A percentile compares a stretch with the other conserved stretches of the same genome.
These are phyloP conservation scores for Casuarina cunninghamiana DNA, from an alignment of 306 rosid genomes.

Conservation along the genomic window DNA sequence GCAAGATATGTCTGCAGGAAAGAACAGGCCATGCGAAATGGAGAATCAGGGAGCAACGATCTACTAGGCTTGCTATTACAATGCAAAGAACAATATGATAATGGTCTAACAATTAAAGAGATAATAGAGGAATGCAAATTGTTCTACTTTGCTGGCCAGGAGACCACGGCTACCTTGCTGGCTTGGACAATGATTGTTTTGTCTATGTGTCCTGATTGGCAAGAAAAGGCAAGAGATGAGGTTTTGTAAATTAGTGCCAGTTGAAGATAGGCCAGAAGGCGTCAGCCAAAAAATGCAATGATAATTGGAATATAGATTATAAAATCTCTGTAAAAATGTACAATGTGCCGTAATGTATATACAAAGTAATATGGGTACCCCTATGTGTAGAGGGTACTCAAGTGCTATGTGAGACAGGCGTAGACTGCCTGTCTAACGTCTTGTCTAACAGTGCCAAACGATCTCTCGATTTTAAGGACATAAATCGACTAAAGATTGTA, in stretches of 20 bases:
- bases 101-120: conserved; percentile 38
- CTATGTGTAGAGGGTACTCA: too few species aligned
- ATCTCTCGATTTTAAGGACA: conserved; percentile 25
- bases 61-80: conserved; percentile 36
- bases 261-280: too few species aligned
- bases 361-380: too few species aligned
- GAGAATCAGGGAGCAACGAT: conserved; percentile 28
- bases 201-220: conserved; percentile 48
- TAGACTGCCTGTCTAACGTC: too few species aligned
- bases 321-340: too few species aligned
- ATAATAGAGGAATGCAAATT: conserved; percentile 58
- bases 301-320: too few species aligned
- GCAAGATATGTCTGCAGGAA: conserved; percentile 31
- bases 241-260: conserved; percentile 32
- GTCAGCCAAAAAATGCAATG: too few species aligned
- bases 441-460: conserved; percentile 12
- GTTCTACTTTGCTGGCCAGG: conserved; percentile 20
- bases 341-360: too few species aligned
- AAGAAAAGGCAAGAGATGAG: conserved; percentile 46
- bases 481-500: conserved; percentile 40
- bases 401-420: too few species aligned
- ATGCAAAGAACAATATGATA: conserved; percentile 18
- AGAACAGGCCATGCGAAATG: conserved; percentile 29
- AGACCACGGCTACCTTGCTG: conserved; percentile 42
- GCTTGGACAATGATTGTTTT: conserved; percentile 48